A percentile compares a stretch with the other conserved stretches of the same genome.
phyloP scores from a whole-genome alignment of 345 rosid genomes.

The Citrus maxima region DNA sequence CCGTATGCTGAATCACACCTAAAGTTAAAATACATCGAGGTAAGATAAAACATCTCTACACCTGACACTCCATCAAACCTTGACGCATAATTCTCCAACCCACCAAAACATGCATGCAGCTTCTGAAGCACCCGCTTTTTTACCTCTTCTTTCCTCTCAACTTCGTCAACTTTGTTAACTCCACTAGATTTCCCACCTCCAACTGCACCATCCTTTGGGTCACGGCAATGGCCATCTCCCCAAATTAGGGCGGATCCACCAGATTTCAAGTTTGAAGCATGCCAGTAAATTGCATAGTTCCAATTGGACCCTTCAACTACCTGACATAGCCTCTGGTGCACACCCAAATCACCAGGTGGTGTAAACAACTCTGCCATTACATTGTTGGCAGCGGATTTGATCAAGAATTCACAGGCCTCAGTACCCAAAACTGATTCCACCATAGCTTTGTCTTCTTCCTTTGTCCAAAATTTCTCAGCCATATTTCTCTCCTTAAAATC shows the following conservation, averaged over 20 bases:
- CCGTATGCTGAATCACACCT: slow-evolving; percentile 50
- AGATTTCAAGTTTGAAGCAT: slow-evolving; percentile 48
- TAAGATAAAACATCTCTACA: slow-evolving; percentile 69
- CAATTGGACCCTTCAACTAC: slow-evolving; percentile 67
- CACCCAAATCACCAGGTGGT: slow-evolving; percentile 50
- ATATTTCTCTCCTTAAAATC: slow-evolving; percentile 29
- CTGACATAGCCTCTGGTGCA: slow-evolving; percentile 60
- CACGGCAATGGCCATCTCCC: slow-evolving; percentile 81
- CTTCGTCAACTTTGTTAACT: slow-evolving; percentile 31
- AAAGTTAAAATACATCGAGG: slow-evolving; percentile 66
- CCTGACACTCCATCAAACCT: slow-evolving; percentile 52
- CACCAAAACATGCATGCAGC: slow-evolving; percentile 56
- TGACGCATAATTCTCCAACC: slow-evolving; percentile 31
- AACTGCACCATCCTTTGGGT: slow-evolving; percentile 28
- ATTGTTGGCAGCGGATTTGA: slow-evolving; percentile 47
- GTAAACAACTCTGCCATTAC: slow-evolving; percentile 34
- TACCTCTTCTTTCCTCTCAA: slow-evolving; percentile 51
- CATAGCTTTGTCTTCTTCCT: slow-evolving; percentile 58
- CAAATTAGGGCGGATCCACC: slow-evolving; percentile 69
- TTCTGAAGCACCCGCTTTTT: slow-evolving; percentile 65
- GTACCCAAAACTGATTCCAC: slow-evolving; percentile 76
- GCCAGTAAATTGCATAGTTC: slow-evolving; percentile 84
- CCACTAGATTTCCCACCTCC: slow-evolving; percentile 33
- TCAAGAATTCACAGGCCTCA: slow-evolving; percentile 72
- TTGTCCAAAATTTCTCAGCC: slow-evolving; percentile 68